Evolutionary conservation across 164 flowering plant genomes (phyloP).

Genomic region (Dillenia turbinata): DNA sequence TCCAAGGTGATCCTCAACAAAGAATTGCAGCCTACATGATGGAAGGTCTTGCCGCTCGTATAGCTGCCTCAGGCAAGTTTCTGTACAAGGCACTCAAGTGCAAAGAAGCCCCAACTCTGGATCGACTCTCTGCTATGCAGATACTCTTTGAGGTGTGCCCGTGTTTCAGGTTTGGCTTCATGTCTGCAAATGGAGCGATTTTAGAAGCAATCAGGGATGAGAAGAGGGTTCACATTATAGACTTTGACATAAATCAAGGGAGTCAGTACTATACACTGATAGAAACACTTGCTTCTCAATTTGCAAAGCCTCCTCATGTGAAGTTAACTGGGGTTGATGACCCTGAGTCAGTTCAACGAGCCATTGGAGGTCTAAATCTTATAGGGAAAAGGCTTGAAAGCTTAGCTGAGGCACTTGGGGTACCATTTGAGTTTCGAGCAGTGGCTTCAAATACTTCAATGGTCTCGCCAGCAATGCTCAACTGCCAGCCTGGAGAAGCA

Average conservation of each 20-base stretch:
- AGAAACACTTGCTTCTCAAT: slow-evolving; percentile 49
- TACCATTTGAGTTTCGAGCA: slow-evolving; percentile 74
- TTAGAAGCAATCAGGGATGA: slow-evolving; percentile 69
- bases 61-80: slow-evolving; percentile 75
- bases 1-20: slow-evolving; percentile 87
- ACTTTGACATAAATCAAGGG: slow-evolving; percentile 95
- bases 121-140: slow-evolving; percentile 96
- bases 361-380: slow-evolving; percentile 66
- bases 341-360: slow-evolving; percentile 86
- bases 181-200: slow-evolving; percentile 92
- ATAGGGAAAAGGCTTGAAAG: slow-evolving; percentile 75
- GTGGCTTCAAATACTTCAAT: slow-evolving; percentile 50
- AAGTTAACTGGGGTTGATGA: slow-evolving; percentile 93
- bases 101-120: slow-evolving; percentile 82
- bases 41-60: slow-evolving; percentile 93
- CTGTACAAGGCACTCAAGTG: slow-evolving; percentile 83
- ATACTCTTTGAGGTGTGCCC: slow-evolving; percentile 95
- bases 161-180: slow-evolving; percentile 88
- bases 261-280: slow-evolving; percentile 82
- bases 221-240: slow-evolving; percentile 70
- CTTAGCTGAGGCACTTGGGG: slow-evolving; percentile 50
- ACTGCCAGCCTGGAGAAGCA: slow-evolving; percentile 57
- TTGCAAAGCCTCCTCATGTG: slow-evolving; percentile 47
- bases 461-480: slow-evolving; percentile 63
- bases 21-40: slow-evolving; percentile 98